Base-by-base conservation (phyloP, 2,329 filamentous ascomycete genomes). In the Cladosporium austrohemisphaericum region DNA sequence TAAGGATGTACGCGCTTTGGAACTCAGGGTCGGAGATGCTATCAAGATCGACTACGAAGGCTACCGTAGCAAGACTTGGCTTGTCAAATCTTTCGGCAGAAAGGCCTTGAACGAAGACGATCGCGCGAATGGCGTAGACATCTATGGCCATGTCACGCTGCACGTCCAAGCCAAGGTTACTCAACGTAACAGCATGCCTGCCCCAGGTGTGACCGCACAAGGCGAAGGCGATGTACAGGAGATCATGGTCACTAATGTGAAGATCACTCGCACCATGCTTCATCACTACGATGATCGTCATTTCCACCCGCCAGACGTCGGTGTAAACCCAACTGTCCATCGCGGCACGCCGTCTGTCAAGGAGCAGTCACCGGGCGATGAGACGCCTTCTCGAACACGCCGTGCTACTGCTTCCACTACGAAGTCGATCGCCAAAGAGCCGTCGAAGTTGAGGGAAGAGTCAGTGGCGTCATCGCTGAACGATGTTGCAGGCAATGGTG, bases 371-470 rank as follows among this genome's bases (percentile, higher is more conserved):
- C 71, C 71, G 6, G 68, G 69, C 11, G 64, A 69, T 48, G 65
- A 65, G 28, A 76, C 77, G 1, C 77, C 79, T 1, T 67, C 66
- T 19, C 76, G 77, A 3, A 65, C 73, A 19, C 73, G 75, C 5
- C 72, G 76, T 52, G 65, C 55, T 9, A 52, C 53, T 8, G 50
- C 53, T 4, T 52, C 55, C 9, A 41, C 51, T 16, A 49, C 35
- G 4, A 61, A 55, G 25, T 38, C 23, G 6, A 43, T 43, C 11
- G 47, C 41, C 4, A 13, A 25, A 10, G 47, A 55, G 10, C 32
- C 49, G 2, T 59, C 57, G 2, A 55, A 57, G 35, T 44, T 64
- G 13, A 57, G 60, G 14, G 61, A 63, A 25, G 59, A 55, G 8
- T 60, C 61, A 20, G 49, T 57, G 7, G 52, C 59, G 3, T 57